A percentile compares a stretch with the other conserved stretches of the same genome.
These are phyloP conservation scores for Colletotrichum orbiculare DNA, from an alignment of 2,329 filamentous ascomycete species.

Conservation along the genomic window DNA sequence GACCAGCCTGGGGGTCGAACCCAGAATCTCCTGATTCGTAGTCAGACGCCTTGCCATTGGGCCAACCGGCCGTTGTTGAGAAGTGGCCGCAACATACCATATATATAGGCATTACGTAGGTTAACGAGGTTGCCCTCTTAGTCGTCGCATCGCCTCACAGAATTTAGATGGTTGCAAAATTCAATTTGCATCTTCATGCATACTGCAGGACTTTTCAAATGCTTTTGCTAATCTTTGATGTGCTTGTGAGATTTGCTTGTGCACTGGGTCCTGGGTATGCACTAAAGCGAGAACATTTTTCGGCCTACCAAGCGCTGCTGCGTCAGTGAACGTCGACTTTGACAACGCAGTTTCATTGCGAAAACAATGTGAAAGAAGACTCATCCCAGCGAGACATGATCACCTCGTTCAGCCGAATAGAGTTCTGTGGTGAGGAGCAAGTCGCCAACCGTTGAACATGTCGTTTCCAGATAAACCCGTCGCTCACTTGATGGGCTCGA, in stretches of 20 bases:
- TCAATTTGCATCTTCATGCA: too few species aligned
- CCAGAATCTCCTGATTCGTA: slow-evolving; percentile 35
- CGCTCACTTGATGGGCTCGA: slow-evolving; percentile 68
- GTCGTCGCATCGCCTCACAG: not conserved
- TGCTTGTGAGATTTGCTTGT: too few species aligned
- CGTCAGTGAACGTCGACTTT: not conserved
- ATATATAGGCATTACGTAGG: too few species aligned
- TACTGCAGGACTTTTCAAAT: not conserved
- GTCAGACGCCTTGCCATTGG: slow-evolving; percentile 21
- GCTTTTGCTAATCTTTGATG: not conserved
- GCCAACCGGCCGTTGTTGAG: slow-evolving; percentile 17
- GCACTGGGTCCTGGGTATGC: slow-evolving; percentile 23
- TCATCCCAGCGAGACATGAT: slow-evolving; percentile 10
- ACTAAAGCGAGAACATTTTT: slow-evolving; percentile 21
- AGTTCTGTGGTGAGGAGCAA: slow-evolving; percentile 21
- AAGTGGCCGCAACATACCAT: rapidly evolving
- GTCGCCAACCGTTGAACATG: slow-evolving; percentile 46
- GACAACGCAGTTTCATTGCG: not conserved
- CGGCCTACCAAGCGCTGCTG: not conserved
- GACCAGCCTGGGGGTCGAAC: slow-evolving; percentile 38
- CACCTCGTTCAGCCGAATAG: not conserved
- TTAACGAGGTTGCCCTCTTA: not conserved
- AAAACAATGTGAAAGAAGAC: slow-evolving; percentile 2
- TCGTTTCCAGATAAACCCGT: slow-evolving; percentile 60
- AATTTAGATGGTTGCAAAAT: too few species aligned